Evolutionary conservation across 768 basidiomycete species (phyloP).

Genomic region (Vararia minispora): DNA sequence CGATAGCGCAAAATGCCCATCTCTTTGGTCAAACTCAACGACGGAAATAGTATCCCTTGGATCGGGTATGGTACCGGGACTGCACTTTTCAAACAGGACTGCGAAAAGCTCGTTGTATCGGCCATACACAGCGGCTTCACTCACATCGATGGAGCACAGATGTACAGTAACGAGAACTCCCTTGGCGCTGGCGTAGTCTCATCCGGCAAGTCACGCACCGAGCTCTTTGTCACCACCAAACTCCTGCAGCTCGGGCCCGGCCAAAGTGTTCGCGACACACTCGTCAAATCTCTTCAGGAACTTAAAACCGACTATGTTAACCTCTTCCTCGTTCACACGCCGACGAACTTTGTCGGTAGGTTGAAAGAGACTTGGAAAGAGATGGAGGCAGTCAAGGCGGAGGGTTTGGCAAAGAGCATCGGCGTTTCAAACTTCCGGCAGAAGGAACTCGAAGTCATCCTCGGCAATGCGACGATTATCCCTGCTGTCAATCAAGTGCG

Average conservation of each 20-base stretch:
- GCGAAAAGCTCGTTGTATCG: constrained; percentile 23
- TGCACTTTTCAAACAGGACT: constrained; percentile 36
- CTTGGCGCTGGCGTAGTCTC: constrained; percentile 39
- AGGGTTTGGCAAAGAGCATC: constrained; percentile 27
- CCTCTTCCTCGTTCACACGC: constrained; percentile 50
- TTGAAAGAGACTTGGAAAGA: constrained; percentile 45
- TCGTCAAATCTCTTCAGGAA: constrained; percentile 43
- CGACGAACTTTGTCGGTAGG: constrained; percentile 27
- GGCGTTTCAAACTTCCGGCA: constrained; percentile 28
- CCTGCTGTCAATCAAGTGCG: constrained; percentile 27
- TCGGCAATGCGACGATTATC: constrained; percentile 20
- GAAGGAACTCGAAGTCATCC: constrained; percentile 21
- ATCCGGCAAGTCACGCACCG: constrained; percentile 39
- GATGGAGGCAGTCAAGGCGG: constrained; percentile 44
- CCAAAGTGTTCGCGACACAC: constrained; percentile 33
- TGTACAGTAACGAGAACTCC: constrained; percentile 43
- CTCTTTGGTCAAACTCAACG: constrained; percentile 36
- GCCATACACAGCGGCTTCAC: constrained; percentile 49
- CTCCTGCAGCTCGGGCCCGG: constrained; percentile 25
- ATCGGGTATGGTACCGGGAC: constrained; percentile 56
- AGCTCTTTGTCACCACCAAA: constrained; percentile 56
- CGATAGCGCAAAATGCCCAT: constrained; percentile 18
- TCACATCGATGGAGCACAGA: constrained; percentile 56
- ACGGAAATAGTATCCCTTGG: constrained; percentile 42
- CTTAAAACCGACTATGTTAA: constrained; percentile 47